These are phyloP conservation scores for Candida multigemmis DNA, from an alignment of 805 yeast species.

Conservation along the genomic window DNA sequence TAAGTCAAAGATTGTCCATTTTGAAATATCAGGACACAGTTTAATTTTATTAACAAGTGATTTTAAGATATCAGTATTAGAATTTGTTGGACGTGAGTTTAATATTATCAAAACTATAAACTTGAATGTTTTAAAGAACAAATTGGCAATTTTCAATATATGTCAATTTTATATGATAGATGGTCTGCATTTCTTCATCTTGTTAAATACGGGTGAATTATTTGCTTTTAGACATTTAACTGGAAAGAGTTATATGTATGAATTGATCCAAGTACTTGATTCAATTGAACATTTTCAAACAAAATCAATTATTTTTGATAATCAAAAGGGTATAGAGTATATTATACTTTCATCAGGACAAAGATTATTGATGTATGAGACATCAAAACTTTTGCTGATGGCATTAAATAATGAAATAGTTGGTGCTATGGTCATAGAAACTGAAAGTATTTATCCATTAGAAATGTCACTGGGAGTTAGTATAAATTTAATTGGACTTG, in stretches of 20 bases:
- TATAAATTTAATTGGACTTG: conserved; percentile 35
- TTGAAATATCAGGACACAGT: too few species aligned
- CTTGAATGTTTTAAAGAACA: too few species aligned
- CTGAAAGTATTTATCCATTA: conserved; percentile 17
- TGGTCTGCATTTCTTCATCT: conserved; percentile 23
- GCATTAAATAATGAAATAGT: conserved; percentile 7
- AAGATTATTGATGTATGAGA: too few species aligned
- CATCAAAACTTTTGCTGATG: conserved; percentile 9
- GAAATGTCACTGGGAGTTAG: conserved; percentile 12
- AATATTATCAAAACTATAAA: too few species aligned
- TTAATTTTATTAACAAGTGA: too few species aligned
- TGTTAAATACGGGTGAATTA: conserved; percentile 29
- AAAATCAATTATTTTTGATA: conserved; percentile 13
- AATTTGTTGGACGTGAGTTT: too few species aligned
- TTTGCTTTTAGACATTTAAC: too few species aligned
- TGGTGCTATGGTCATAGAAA: conserved; percentile 18
- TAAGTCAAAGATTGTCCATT: conserved; percentile 13
- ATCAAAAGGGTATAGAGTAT: conserved; percentile 28
- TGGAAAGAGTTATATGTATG: too few species aligned
- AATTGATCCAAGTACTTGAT: conserved; percentile 18
- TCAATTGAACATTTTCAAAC: conserved; percentile 22
- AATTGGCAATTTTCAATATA: conserved; percentile 12
- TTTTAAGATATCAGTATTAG: too few species aligned
- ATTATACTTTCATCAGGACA: too few species aligned
- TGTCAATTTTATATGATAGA: conserved; percentile 15